Conservation (phyloP, 805 yeast genomes). For the Kluyveromyces siamensis region DNA sequence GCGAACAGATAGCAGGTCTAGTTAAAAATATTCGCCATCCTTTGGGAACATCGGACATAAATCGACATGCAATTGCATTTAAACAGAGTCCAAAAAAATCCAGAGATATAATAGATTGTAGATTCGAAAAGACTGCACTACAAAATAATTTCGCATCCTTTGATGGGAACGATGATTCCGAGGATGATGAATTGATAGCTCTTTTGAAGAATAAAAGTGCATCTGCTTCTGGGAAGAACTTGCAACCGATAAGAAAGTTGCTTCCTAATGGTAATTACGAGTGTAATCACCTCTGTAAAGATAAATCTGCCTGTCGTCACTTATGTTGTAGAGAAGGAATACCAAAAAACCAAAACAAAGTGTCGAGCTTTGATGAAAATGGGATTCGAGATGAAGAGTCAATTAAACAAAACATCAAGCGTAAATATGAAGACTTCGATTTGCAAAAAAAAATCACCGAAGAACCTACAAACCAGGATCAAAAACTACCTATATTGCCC, state of each 20-base stretch:
- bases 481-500: too few relatives aligned
- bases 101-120: neutral
- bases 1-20: constrained; percentile 34
- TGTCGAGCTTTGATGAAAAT: neutral
- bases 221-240: constrained; percentile 2
- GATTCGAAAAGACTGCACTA: neutral
- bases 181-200: constrained; percentile 25
- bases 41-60: neutral
- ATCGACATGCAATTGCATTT: neutral
- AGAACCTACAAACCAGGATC: neutral
- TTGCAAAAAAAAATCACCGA: neutral
- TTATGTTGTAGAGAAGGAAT: constrained; percentile 40
- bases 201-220: constrained; percentile 11
- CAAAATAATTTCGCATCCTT: neutral
- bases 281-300: constrained; percentile 38
- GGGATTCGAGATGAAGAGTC: neutral
- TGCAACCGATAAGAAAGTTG: neutral
- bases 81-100: neutral
- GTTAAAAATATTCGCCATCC: constrained; percentile 5
- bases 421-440: too few relatives aligned
- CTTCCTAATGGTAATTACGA: constrained; percentile 26
- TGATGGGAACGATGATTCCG: constrained; percentile 16
- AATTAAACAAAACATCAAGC: neutral
- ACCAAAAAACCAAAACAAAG: constrained; percentile 8
- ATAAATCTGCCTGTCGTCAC: constrained; percentile 34